Evolutionary conservation across 345 rosid genomes (phyloP), one percentile per base, ranked within the genome.

Genomic region (Eucalyptus pauciflora): DNA sequence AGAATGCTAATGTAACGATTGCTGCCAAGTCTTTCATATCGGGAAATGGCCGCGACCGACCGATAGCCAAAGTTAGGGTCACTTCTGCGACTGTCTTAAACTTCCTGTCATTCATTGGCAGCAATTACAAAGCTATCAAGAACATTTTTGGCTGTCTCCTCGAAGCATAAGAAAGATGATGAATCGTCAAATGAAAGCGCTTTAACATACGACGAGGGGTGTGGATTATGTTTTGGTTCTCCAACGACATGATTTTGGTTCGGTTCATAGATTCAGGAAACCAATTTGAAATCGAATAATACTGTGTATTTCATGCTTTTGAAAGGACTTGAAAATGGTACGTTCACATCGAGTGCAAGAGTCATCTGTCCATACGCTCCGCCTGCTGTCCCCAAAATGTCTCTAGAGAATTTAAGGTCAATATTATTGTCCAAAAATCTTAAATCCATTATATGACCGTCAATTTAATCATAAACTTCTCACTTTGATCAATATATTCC

Each of bases 371-470:
- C 91, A 64, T 89, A 89, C 4, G 90, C 93, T 15, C 93, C 88
- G 48, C 92, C 91, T 14, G 52, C 91, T 3, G 91, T 92, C 52
- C 87, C 90, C 6, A 89, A 93, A 88, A 93, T 79, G 52, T 90
- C 94, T 56, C 76, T 88, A 15, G 92, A 87, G 81, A 93, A 91
- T 85, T 93, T 93, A 76, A 92, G 92, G 58, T 90, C 92, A 5
- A 89, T 31, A 50, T 90, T 90, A 15, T 91, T 91, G 86, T 89
- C 90, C 50, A 15, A 60, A 86, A 90, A 37, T 5, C 3, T 11
- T 76, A 37, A 37, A 37, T 3, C 1, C 7, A 71, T 33, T 18
- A 3, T 2, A 18, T 17, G 8, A 2, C 3, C 0, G 0, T 5
- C 3, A 37, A 18, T 71, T 37, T 11, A 0, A 11, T 37, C 5